Percentiles rank a stretch among this genome's conserved stretches.
Evolutionary conservation across 2,329 filamentous ascomycete genomes (phyloP).

Genomic region (Microcera coccophila): DNA sequence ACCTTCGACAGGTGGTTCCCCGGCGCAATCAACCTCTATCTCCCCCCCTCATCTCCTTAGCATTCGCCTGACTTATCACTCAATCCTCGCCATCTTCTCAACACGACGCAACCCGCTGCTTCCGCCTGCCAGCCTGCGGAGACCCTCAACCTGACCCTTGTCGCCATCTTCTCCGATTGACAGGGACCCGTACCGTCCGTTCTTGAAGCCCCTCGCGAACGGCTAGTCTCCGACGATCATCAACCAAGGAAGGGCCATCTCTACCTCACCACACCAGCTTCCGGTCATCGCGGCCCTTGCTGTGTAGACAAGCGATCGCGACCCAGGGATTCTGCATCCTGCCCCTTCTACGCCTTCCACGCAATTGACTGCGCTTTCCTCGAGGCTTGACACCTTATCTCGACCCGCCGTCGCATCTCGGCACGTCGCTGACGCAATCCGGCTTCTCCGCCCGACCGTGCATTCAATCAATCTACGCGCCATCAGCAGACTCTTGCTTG

Average conservation of each 20-base stretch:
- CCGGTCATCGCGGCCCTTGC: slow-evolving; percentile 8
- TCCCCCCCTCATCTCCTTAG: not conserved
- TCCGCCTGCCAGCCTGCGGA: slow-evolving; percentile 18
- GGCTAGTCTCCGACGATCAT: slow-evolving; percentile 20
- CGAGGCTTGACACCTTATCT: slow-evolving; percentile 6
- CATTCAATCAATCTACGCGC: slow-evolving; percentile 15
- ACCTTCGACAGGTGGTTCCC: too few relatives aligned
- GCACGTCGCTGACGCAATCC: slow-evolving; percentile 32
- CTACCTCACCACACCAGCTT: slow-evolving; percentile 8
- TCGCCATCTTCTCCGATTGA: slow-evolving; percentile 17
- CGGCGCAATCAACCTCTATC: not conserved
- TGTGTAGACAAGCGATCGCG: slow-evolving; percentile 9
- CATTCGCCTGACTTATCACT: not conserved
- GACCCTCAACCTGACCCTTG: slow-evolving; percentile 21
- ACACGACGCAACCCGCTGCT: too few relatives aligned
- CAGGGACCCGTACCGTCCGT: slow-evolving; percentile 13
- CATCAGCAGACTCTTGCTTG: slow-evolving; percentile 7
- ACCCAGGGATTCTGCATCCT: too few relatives aligned
- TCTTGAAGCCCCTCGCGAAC: slow-evolving; percentile 17
- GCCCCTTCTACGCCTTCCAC: too few relatives aligned
- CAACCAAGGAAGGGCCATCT: slow-evolving; percentile 7
- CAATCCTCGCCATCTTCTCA: slow-evolving; percentile 5
- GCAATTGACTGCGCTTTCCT: slow-evolving; percentile 1
- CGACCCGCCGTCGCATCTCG: slow-evolving; percentile 18
- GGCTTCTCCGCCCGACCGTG: slow-evolving; percentile 13